phyloP scores from a whole-genome alignment of 2,329 filamentous ascomycete species.

The Verticillium dahliae region DNA sequence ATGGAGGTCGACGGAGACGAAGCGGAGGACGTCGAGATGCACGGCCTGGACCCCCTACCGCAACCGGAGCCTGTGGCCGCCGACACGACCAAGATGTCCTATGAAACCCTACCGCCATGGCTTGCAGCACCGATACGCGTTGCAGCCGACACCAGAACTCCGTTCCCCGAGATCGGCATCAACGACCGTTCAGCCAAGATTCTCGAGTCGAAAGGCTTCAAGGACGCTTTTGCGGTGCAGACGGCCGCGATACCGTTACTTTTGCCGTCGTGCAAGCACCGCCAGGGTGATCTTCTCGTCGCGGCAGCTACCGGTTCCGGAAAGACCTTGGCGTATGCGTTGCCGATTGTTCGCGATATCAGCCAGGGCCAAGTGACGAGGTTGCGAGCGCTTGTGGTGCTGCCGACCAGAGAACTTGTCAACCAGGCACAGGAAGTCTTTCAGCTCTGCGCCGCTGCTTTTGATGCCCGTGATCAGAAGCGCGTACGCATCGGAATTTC shows the following conservation, averaged over 20 bases:
- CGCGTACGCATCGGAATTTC: constrained; percentile 75
- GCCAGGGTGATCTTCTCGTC: constrained; percentile 74
- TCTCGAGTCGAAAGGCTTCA: constrained; percentile 63
- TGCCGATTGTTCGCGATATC: constrained; percentile 77
- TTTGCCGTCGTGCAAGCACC: constrained; percentile 54
- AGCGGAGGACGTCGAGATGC: constrained; percentile 37
- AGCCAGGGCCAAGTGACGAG: constrained; percentile 57
- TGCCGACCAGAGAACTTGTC: constrained; percentile 87
- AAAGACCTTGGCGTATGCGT: constrained; percentile 85
- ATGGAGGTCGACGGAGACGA: constrained; percentile 18
- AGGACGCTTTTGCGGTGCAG: constrained; percentile 72
- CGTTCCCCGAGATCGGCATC: constrained; percentile 61
- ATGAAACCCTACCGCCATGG: constrained; percentile 77
- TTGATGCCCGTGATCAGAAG: constrained; percentile 48
- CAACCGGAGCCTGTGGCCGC: constrained; percentile 63
- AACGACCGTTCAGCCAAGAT: constrained; percentile 50
- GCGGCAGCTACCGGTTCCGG: constrained; percentile 93
- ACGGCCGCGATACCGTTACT: constrained; percentile 75
- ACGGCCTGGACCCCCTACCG: constrained; percentile 75
- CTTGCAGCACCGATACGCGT: constrained; percentile 69
- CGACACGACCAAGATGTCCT: constrained; percentile 54
- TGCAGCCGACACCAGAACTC: constrained; percentile 47
- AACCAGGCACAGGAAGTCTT: constrained; percentile 76
- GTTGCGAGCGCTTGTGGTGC: constrained; percentile 73
- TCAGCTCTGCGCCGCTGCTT: constrained; percentile 63